Percentiles rank a stretch among this genome's conserved stretches.
These are phyloP conservation scores for Beauveria bassiana DNA, from an alignment of 2,329 filamentous ascomycete species.

Conservation along the genomic window DNA sequence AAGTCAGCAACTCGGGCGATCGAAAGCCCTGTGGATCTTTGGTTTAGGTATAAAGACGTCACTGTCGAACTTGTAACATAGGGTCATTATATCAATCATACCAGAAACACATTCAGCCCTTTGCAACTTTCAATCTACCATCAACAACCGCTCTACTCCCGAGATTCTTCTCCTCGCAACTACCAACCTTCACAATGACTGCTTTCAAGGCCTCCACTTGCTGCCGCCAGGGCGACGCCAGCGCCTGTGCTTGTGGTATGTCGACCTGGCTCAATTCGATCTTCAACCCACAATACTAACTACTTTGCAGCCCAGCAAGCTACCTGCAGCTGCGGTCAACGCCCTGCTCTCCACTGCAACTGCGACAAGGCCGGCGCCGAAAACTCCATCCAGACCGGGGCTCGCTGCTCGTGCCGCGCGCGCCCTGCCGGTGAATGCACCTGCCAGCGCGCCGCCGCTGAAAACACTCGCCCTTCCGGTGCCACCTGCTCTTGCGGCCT, in stretches of 20 bases:
- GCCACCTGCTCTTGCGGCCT: constrained; percentile 69
- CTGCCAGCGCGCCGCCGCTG: constrained; percentile 61
- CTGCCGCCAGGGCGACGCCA: constrained; percentile 44
- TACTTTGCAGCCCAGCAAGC: constrained; percentile 47
- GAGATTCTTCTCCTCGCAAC: background rate
- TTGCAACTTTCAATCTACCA: background rate
- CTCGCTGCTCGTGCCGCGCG: constrained; percentile 76
- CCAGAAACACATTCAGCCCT: background rate
- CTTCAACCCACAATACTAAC: background rate
- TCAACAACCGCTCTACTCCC: background rate
- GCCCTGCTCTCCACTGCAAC: constrained; percentile 77
- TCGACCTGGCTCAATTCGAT: constrained; percentile 10
- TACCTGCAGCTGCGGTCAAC: constrained; percentile 83
- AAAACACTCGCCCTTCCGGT: constrained; percentile 58
- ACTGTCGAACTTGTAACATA: background rate
- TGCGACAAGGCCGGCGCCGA: constrained; percentile 71
- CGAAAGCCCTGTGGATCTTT: background rate
- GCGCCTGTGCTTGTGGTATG: constrained; percentile 51
- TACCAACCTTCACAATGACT: constrained; percentile 1
- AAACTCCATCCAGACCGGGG: constrained; percentile 59
- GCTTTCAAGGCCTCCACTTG: constrained; percentile 39
- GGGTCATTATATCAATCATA: background rate
- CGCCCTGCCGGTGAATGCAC: constrained; percentile 75
- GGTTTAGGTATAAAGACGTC: constrained; percentile 11
- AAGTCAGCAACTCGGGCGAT: constrained; percentile 4